Base-by-base conservation (phyloP, 768 basidiomycete genomes). In the Dioszegia hungarica region DNA sequence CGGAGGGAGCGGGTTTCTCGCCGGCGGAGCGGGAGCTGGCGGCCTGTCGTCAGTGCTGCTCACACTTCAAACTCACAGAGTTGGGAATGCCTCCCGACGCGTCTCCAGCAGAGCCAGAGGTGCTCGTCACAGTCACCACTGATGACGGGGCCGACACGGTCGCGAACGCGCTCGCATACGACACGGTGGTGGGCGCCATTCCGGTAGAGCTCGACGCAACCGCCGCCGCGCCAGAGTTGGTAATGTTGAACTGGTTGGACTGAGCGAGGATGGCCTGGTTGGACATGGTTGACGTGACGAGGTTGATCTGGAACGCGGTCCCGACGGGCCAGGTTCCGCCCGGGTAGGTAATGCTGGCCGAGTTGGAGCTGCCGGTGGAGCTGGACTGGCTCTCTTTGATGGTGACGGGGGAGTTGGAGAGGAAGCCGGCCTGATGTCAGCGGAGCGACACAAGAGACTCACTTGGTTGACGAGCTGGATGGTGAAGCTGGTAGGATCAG, bases 401-500 rank as follows among this genome's bases (percentile, higher is more conserved):
- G 15, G 67, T 68, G 24, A 66, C 66, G 25, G 70, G 70, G 15
- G 65, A 66, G 55, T 69, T 60, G 56, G 60, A 19, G 15, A 67
- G 57, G 58, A 56, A 66, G 28, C 63, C 64, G 14, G 52, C 59
- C 68, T 66, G 52, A 40, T 12, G 22, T 54, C 39, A 50, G 52
- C 55, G 24, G 44, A 57, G 22, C 56, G 72, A 69, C 40, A 63
- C 60, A n/a, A 61, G 74, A 76, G 79, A 64, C 64, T 66, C 28
- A 43, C 88, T 70, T 79, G 73, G 77, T 88, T 87, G 60, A 79
- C 80, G 44, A 93, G 80, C 47, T 89, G 77, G 45, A 81, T 80
- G 14, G 86, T 82, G 75, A 91, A 90, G 77, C 82, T 88, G 49
- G 55, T 24, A 0, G 81, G 76, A 70, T 93, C 90, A 9, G 86